phyloP scores from a whole-genome alignment of 2,329 filamentous ascomycete genomes.

The Penicillium sp. region DNA sequence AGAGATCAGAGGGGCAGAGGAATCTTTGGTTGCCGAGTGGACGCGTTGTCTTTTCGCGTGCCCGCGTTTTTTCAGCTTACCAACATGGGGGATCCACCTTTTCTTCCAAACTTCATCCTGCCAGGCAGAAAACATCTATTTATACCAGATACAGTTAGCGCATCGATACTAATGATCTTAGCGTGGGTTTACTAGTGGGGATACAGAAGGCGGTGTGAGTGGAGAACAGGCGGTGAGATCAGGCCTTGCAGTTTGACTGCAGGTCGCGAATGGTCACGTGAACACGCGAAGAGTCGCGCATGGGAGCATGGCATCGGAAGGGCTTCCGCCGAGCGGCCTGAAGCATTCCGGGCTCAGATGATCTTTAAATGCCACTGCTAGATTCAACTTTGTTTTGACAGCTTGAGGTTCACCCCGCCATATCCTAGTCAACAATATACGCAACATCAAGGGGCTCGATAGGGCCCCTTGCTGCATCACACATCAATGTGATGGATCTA shows the following conservation, averaged over 20 bases:
- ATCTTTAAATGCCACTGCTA: background rate
- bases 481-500: constrained; percentile 3
- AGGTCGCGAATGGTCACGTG: constrained; percentile 25
- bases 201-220: constrained; percentile 21
- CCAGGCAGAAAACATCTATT: constrained; percentile 3
- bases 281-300: constrained; percentile 12
- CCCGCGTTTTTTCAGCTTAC: constrained; percentile 21
- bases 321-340: constrained; percentile 8
- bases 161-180: background rate
- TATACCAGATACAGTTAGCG: background rate
- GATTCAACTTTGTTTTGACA: background rate
- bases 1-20: constrained; percentile 28
- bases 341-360: constrained; percentile 23
- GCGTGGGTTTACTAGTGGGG: constrained; percentile 2
- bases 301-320: constrained; percentile 8
- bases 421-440: background rate
- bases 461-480: constrained; percentile 5
- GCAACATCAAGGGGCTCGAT: background rate
- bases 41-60: constrained; percentile 17
- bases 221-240: constrained; percentile 11
- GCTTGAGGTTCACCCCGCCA: background rate
- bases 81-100: constrained; percentile 4
- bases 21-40: constrained; percentile 13
- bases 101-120: background rate
- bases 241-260: constrained; percentile 8